Evolutionary conservation across 768 basidiomycete species (phyloP).

Genomic region (Leccinum arenicola): DNA sequence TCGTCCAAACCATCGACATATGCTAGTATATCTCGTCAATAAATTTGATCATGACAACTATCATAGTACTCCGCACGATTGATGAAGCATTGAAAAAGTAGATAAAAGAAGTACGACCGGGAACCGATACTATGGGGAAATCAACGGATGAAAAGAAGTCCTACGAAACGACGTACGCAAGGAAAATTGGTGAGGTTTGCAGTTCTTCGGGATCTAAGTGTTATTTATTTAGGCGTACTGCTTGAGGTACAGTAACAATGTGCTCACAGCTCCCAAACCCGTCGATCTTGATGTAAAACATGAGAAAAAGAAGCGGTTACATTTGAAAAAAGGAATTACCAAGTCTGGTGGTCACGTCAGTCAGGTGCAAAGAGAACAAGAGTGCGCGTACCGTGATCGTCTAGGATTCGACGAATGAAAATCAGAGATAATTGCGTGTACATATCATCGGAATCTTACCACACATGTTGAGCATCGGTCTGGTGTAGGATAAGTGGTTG

Average conservation of each 20-base stretch:
- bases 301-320: neutral
- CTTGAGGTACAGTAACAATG: neutral
- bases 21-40: slow-evolving; percentile 12
- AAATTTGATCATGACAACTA: neutral
- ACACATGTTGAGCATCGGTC: slow-evolving; percentile 87
- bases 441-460: slow-evolving; percentile 41
- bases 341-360: slow-evolving; percentile 38
- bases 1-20: slow-evolving; percentile 69
- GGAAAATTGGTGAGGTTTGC: slow-evolving; percentile 70
- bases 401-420: slow-evolving; percentile 32
- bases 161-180: slow-evolving; percentile 42
- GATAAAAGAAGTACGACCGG: slow-evolving; percentile 87
- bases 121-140: slow-evolving; percentile 63
- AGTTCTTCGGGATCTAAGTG: slow-evolving; percentile 75
- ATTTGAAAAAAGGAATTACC: slow-evolving; percentile 31
- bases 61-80: slow-evolving; percentile 47
- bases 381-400: slow-evolving; percentile 68
- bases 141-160: neutral
- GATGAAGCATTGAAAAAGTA: slow-evolving; percentile 92
- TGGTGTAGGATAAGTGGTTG: slow-evolving; percentile 27
- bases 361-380: neutral
- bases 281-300: slow-evolving; percentile 53
- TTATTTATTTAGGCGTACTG: neutral
- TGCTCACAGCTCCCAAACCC: slow-evolving; percentile 79
- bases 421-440: neutral